These are phyloP conservation scores for Przewalskia tangutica DNA, from an alignment of 257 asterid species.

Conservation along the genomic window DNA sequence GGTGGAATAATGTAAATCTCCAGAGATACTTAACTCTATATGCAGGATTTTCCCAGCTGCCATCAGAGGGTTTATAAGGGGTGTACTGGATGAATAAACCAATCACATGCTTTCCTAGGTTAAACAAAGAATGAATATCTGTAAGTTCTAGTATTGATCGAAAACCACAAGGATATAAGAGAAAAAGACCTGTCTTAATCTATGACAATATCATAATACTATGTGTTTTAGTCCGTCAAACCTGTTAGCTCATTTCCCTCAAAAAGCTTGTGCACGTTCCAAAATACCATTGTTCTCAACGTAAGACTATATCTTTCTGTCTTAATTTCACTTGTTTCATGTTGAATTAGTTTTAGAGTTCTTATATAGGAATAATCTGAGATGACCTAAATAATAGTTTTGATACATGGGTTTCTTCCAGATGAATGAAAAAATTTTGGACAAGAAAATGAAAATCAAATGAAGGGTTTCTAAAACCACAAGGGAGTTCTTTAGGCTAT, in stretches of 20 bases:
- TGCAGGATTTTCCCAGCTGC: slow-evolving; percentile 86
- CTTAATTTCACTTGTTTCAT: not conserved
- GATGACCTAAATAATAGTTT: not conserved
- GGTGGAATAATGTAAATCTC: not conserved
- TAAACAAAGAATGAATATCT: slow-evolving; percentile 7
- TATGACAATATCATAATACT: not conserved
- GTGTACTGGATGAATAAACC: slow-evolving; percentile 92
- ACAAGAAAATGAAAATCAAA: not conserved
- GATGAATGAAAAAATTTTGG: not conserved
- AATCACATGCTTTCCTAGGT: slow-evolving; percentile 77
- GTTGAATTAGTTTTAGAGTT: not conserved
- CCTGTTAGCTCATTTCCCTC: not conserved
- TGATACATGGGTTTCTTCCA: not conserved
- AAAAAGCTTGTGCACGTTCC: not conserved
- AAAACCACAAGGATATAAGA: not conserved
- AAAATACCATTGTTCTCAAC: not conserved
- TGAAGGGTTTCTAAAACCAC: not conserved
- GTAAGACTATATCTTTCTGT: not conserved
- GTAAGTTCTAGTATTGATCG: not conserved
- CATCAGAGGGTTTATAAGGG: slow-evolving; percentile 77
- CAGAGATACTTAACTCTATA: slow-evolving; percentile 54
- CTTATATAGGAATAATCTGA: not conserved
- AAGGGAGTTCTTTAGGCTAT: not conserved
- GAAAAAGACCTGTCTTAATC: not conserved
- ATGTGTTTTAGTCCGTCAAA: not conserved